Conservation (phyloP, 495 filamentous ascomycete species). For the Lophium mytilinum region DNA sequence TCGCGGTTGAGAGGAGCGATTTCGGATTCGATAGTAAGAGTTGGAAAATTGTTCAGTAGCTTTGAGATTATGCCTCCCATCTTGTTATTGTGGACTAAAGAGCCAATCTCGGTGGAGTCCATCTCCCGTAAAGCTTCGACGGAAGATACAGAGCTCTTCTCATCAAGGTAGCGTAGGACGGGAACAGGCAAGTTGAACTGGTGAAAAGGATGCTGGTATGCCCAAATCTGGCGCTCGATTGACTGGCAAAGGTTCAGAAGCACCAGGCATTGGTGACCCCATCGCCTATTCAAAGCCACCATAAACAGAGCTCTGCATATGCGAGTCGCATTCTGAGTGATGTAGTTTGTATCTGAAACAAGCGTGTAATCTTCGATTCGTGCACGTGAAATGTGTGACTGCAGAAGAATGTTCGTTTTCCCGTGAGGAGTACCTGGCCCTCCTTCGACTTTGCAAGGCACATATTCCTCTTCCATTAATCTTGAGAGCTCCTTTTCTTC, state of each 20-base stretch:
- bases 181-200: slow-evolving; percentile 89
- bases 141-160: slow-evolving; percentile 58
- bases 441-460: slow-evolving; percentile 64
- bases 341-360: slow-evolving; percentile 83
- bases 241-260: slow-evolving; percentile 86
- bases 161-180: slow-evolving; percentile 73
- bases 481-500: slow-evolving; percentile 71
- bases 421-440: slow-evolving; percentile 71
- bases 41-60: slow-evolving; percentile 85
- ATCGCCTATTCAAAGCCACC: slow-evolving; percentile 88
- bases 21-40: slow-evolving; percentile 79
- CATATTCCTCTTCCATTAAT: slow-evolving; percentile 50
- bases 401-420: slow-evolving; percentile 93
- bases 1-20: slow-evolving; percentile 94
- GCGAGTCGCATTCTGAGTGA: slow-evolving; percentile 88
- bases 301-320: slow-evolving; percentile 95
- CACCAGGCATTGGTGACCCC: slow-evolving; percentile 90
- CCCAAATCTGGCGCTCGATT: slow-evolving; percentile 89
- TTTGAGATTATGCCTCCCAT: slow-evolving; percentile 77
- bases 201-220: slow-evolving; percentile 86
- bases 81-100: slow-evolving; percentile 78
- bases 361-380: slow-evolving; percentile 88
- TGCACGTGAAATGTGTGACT: slow-evolving; percentile 86
- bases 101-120: slow-evolving; percentile 83
- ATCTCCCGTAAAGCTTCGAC: slow-evolving; percentile 85